Percentiles rank a stretch among this genome's conserved stretches.
Conservation (phyloP, 2,329 filamentous ascomycete genomes). For the Fusarium caatingaense region DNA sequence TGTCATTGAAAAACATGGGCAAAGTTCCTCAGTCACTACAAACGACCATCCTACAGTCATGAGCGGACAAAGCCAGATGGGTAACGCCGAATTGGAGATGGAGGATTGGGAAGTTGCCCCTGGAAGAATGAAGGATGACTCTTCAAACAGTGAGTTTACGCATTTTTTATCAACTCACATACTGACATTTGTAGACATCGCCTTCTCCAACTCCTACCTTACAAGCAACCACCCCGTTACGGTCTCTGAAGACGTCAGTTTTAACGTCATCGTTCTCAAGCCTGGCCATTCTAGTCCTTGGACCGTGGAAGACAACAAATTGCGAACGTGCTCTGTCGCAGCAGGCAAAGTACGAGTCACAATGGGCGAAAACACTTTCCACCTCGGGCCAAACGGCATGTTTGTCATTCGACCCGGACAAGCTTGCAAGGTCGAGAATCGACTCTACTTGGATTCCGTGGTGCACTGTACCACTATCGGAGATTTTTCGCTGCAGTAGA, state of each 20-base stretch:
- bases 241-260: constrained; percentile 53
- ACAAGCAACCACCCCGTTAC: constrained; percentile 51
- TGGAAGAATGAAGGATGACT: constrained; percentile 51
- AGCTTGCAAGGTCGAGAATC: constrained; percentile 56
- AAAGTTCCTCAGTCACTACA: no score
- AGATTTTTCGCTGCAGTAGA: constrained; percentile 35
- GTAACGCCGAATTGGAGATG: constrained; percentile 48
- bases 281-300: constrained; percentile 53
- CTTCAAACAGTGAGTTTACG: constrained; percentile 52
- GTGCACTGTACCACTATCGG: constrained; percentile 55
- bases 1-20: no score
- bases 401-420: constrained; percentile 57
- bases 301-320: constrained; percentile 43
- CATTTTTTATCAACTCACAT: not conserved
- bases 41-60: not conserved
- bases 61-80: constrained; percentile 5
- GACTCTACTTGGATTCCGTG: constrained; percentile 57
- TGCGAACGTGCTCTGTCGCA: constrained; percentile 56
- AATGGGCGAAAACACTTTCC: constrained; percentile 52
- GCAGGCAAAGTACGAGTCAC: constrained; percentile 56
- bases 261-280: constrained; percentile 56
- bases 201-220: constrained; percentile 58
- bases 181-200: constrained; percentile 51
- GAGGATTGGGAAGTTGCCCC: constrained; percentile 61
- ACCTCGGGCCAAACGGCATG: constrained; percentile 58